Base-by-base conservation (phyloP, 768 basidiomycete species). In the Tylopilus vinaceipallidus region DNA sequence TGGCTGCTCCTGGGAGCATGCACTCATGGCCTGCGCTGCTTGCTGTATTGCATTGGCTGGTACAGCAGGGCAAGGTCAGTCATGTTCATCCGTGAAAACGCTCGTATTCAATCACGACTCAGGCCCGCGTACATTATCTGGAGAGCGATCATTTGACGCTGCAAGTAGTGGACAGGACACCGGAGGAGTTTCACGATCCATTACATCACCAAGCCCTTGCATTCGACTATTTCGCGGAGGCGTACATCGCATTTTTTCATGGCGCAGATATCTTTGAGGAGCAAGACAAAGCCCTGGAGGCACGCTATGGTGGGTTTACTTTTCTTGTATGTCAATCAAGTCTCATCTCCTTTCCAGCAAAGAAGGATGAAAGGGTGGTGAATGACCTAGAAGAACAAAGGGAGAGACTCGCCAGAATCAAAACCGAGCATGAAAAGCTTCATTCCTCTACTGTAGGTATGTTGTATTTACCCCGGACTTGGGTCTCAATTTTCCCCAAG, bases 31-130 rank as follows among this genome's bases (percentile, higher is more conserved):
- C 92, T 0, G 75, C 82, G 19, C 69, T 97, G 22, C 74, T 98
- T 14, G 95, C 89, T 19, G 88, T 90, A 61, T 65, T 98, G 29
- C 88, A 95, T 68, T 99, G 97, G 97, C 71, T 99, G 13, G 90
- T 89, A 8, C 86, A 91, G 58, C 67, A 91, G 56, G 86, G 88
- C 60, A 87, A 86, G 72, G 95, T 95, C 59, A 23, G 75, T 64
- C n/a, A 6, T 19, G 20, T 44, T 49, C 26, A 11, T 44, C 50
- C n/a, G 0, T 45, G 33, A 17, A 29, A 17, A 33, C 43, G 16
- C 6, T 19, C 12, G 17, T 13, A 2, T 20, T 50, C 13, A 42
- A 40, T 37, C 46, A 35, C 36, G n/a, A n/a, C 13, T 24, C 39
- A 72, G 68, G 69, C 59, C 41, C 61, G 64, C 39, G 47, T 69